These are phyloP conservation scores for Aspergillus eucalypticola DNA, from an alignment of 2,329 filamentous ascomycete genomes.

Conservation along the genomic window DNA sequence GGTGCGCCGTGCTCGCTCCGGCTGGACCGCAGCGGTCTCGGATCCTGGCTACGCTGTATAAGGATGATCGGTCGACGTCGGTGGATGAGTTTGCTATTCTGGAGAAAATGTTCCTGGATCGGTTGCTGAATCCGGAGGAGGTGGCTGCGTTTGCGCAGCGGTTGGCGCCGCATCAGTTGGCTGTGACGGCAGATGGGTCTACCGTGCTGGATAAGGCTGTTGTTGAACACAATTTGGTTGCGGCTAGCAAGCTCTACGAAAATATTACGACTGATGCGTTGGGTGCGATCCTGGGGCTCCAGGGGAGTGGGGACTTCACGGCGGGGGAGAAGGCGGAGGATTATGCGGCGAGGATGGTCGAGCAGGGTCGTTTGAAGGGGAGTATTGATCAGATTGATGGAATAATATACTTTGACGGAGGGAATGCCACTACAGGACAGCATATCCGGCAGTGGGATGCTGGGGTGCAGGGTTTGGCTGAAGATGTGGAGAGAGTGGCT, in stretches of 20 bases:
- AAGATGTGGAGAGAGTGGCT: constrained; percentile 86
- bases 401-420: constrained; percentile 78
- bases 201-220: constrained; percentile 93
- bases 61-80: constrained; percentile 78
- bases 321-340: constrained; percentile 77
- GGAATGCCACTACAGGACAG: constrained; percentile 67
- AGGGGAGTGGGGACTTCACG: constrained; percentile 47
- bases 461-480: constrained; percentile 80
- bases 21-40: constrained; percentile 83
- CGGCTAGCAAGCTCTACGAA: constrained; percentile 74
- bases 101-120: constrained; percentile 96
- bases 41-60: constrained; percentile 81
- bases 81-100: constrained; percentile 83
- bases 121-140: constrained; percentile 77
- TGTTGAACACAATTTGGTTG: constrained; percentile 92
- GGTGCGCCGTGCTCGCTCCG: constrained; percentile 87
- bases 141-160: constrained; percentile 81
- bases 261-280: constrained; percentile 77
- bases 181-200: constrained; percentile 82
- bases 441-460: constrained; percentile 85
- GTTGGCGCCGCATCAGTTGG: constrained; percentile 84
- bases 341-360: constrained; percentile 92
- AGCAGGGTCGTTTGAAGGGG: constrained; percentile 83
- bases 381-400: constrained; percentile 92
- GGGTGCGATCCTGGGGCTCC: constrained; percentile 73